Base-by-base conservation (phyloP, 768 basidiomycete genomes). In the Mycena sanguinolenta region DNA sequence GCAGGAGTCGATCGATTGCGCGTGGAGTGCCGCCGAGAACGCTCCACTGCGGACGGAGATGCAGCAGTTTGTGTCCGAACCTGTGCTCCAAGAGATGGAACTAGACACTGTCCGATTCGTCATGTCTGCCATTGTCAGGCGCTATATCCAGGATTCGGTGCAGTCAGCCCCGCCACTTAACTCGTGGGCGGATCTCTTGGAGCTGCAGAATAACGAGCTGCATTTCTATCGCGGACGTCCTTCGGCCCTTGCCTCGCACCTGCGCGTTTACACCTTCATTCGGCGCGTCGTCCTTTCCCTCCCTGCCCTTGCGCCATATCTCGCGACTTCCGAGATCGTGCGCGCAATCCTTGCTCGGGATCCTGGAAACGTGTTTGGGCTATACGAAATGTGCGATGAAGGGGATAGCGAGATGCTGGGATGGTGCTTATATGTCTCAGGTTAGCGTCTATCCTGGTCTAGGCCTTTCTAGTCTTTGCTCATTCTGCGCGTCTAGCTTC, bases 331-430 rank as follows among this genome's bases (percentile, higher is more conserved):
- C 12, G 76, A 78, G n/a, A 81, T 79, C 49, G 82, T 89, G 36
- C 87, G 91, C n/a, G 84, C 82, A 2, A 79, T 90, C 13, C 79
- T 92, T 21, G 84, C 84, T 19, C 85, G 91, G 16, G 90, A 92
- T 68, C 84, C 86, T 27, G 90, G 91, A 25, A 92, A 92, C 70
- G 85, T 89, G 10, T 92, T 92, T 69, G 91, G 91, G 19, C 85
- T 92, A 54, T 92, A 89, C 88, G 90, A 92, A 69, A 86, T 77
- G 80, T 78, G 78, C 64, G 79, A 80, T 68, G 83, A 82, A 23
- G 86, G 80, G 52, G 78, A 86, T 44, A 83, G 83, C 58, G 89
- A 90, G 77, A 89, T 91, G 90, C 75, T 91, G 23, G 91, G 91
- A 27, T 92, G 89, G 86, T 89, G 85, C 6, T 82, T 91, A 70